A percentile compares a stretch with the other conserved stretches of the same genome.
These are phyloP conservation scores for Naganishia sp. DNA, from an alignment of 1,284 basidiomycete species.

Conservation along the genomic window DNA sequence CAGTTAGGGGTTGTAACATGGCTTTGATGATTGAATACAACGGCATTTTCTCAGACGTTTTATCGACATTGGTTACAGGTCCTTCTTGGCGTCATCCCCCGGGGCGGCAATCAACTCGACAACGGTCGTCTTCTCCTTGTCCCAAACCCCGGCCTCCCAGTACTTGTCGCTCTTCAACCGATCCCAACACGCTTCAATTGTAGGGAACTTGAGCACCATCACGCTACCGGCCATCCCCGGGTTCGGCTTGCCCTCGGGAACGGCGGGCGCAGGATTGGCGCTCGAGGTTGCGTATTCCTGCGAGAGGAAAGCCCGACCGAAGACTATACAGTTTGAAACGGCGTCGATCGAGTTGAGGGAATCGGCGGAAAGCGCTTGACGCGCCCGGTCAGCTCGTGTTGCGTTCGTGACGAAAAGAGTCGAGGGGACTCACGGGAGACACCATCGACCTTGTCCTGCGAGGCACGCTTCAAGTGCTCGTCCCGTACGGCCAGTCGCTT, in stretches of 20 bases:
- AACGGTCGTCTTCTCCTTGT: slow-evolving; percentile 43
- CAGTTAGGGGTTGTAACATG: slow-evolving; percentile 57
- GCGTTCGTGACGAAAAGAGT: too few relatives aligned
- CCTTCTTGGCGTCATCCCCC: slow-evolving; percentile 30
- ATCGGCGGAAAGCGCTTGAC: slow-evolving; percentile 23
- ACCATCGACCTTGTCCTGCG: slow-evolving; percentile 41
- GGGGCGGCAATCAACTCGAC: slow-evolving; percentile 39
- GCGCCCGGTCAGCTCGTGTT: neutral
- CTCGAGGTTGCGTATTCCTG: slow-evolving; percentile 20
- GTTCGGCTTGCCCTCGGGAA: slow-evolving; percentile 21
- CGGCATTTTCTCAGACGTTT: neutral
- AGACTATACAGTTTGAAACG: slow-evolving; percentile 30
- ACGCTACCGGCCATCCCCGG: slow-evolving; percentile 45
- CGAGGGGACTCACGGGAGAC: slow-evolving; percentile 36
- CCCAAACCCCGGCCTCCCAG: slow-evolving; percentile 51
- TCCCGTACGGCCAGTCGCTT: slow-evolving; percentile 45
- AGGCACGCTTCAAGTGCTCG: slow-evolving; percentile 41
- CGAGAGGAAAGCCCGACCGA: slow-evolving; percentile 33
- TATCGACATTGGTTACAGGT: neutral
- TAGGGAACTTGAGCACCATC: slow-evolving; percentile 43
- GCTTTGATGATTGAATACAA: slow-evolving; percentile 1
- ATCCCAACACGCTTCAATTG: slow-evolving; percentile 43
- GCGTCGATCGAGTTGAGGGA: slow-evolving; percentile 7
- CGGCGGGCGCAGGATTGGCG: slow-evolving; percentile 13
- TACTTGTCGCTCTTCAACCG: slow-evolving; percentile 49